Conservation (phyloP, 495 filamentous ascomycete genomes). For the Parmelia sp. region DNA sequence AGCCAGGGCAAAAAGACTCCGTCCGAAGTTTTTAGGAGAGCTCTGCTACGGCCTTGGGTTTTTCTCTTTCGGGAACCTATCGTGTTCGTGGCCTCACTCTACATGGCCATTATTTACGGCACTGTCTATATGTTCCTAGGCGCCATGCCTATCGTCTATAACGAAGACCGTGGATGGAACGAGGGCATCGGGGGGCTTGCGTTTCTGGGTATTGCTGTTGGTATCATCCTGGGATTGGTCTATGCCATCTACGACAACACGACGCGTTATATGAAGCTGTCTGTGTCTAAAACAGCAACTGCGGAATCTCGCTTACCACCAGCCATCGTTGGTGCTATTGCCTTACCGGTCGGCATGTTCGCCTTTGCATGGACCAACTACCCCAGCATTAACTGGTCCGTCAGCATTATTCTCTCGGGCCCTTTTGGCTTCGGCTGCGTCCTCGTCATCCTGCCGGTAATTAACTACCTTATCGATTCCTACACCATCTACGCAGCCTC, state of each 20-base stretch:
- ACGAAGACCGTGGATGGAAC: conserved; percentile 64
- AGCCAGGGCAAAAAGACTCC: too few species aligned
- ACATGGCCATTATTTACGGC: conserved; percentile 70
- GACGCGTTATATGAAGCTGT: conserved; percentile 32
- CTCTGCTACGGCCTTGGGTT: conserved; percentile 44
- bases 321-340: conserved; percentile 37
- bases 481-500: conserved; percentile 79
- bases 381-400: conserved; percentile 62
- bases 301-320: conserved; percentile 47
- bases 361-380: conserved; percentile 68
- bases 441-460: conserved; percentile 64
- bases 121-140: conserved; percentile 82
- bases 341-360: conserved; percentile 50
- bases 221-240: conserved; percentile 61
- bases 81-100: conserved; percentile 58
- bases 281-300: too few species aligned
- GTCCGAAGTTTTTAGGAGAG: too few species aligned
- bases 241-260: conserved; percentile 47
- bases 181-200: conserved; percentile 66
- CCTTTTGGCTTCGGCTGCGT: conserved; percentile 74
- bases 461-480: conserved; percentile 76
- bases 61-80: conserved; percentile 51
- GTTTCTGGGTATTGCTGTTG: conserved; percentile 75
- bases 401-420: conserved; percentile 55
- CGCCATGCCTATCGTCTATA: conserved; percentile 74